phyloP scores from a whole-genome alignment of 129 eudicot genomes.

The Artemisia tridentata region DNA sequence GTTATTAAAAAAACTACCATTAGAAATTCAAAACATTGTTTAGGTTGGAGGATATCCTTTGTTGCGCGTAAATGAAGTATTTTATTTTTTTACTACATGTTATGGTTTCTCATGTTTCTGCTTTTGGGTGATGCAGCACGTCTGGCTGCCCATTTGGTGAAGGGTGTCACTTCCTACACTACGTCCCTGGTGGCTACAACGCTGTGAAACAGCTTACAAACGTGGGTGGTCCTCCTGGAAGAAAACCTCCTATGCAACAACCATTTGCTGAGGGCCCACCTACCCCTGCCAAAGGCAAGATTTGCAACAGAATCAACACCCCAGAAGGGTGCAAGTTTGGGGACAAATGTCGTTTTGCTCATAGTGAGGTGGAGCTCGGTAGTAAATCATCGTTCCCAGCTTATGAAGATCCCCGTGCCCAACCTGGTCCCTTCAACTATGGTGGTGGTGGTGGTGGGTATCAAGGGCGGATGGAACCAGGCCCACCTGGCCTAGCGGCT shows the following conservation, averaged over 20 bases:
- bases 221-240: slow-evolving; percentile 33
- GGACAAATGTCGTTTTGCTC: slow-evolving; percentile 70
- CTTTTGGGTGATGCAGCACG: slow-evolving; percentile 52
- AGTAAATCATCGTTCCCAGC: slow-evolving; percentile 26
- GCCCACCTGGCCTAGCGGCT: slow-evolving; percentile 42
- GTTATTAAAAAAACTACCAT: too few species aligned
- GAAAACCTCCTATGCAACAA: slow-evolving; percentile 41
- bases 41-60: too few species aligned
- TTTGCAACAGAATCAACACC: slow-evolving; percentile 60
- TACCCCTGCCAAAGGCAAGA: slow-evolving; percentile 38
- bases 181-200: slow-evolving; percentile 67
- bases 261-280: slow-evolving; percentile 47
- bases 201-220: slow-evolving; percentile 53
- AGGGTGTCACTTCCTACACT: slow-evolving; percentile 69
- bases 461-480: slow-evolving; percentile 35
- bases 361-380: slow-evolving; percentile 57
- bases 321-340: slow-evolving; percentile 79
- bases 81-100: not conserved
- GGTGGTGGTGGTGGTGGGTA: slow-evolving; percentile 46
- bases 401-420: slow-evolving; percentile 47
- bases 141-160: slow-evolving; percentile 78
- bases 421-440: slow-evolving; percentile 37
- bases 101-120: slow-evolving; percentile 17
- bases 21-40: not conserved
- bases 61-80: too few species aligned